A percentile compares a stretch with the other conserved stretches of the same genome.
phyloP scores from a whole-genome alignment of 2,329 filamentous ascomycete species.

The Pseudonectria buxi region DNA sequence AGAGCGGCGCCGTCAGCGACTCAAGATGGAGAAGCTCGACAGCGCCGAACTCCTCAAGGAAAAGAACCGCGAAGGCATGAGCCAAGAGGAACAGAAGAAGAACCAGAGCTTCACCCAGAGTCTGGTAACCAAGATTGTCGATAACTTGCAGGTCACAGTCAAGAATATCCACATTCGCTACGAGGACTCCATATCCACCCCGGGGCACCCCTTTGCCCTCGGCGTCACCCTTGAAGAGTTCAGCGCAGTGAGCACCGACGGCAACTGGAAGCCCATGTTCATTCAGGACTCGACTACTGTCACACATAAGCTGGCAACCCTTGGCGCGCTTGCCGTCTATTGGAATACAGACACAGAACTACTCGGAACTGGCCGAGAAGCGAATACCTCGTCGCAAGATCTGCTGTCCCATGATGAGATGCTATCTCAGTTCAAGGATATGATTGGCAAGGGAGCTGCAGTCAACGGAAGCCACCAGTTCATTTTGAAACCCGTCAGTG shows the following conservation, averaged over 20 bases:
- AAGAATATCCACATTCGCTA: conserved; percentile 99
- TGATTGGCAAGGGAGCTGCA: conserved; percentile 69
- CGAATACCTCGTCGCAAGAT: conserved; percentile 39
- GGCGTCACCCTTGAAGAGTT: conserved; percentile 92
- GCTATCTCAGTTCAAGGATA: conserved; percentile 65
- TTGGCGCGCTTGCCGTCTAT: conserved; percentile 87
- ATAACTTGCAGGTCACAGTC: conserved; percentile 94
- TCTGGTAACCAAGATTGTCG: conserved; percentile 90
- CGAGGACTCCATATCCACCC: conserved; percentile 92
- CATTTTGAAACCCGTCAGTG: conserved; percentile 91
- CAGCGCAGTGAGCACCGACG: conserved; percentile 92
- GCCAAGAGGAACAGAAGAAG: conserved; percentile 90
- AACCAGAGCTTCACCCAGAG: conserved; percentile 97
- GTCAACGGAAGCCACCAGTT: conserved; percentile 66
- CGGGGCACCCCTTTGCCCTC: conserved; percentile 89
- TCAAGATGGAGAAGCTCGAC: conserved; percentile 99
- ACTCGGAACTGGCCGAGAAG: conserved; percentile 74
- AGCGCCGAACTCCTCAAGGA: conserved; percentile 93
- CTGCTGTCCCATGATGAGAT: conserved; percentile 67
- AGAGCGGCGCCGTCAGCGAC: conserved; percentile 72
- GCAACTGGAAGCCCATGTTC: conserved; percentile 91
- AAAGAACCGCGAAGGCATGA: conserved; percentile 85
- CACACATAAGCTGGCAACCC: conserved; percentile 88
- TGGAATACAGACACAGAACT: conserved; percentile 94
- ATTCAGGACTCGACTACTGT: conserved; percentile 78